Evolutionary conservation across 768 basidiomycete genomes (phyloP), one percentile per base, ranked within the genome.

Genomic region (Lenzites betulinus): DNA sequence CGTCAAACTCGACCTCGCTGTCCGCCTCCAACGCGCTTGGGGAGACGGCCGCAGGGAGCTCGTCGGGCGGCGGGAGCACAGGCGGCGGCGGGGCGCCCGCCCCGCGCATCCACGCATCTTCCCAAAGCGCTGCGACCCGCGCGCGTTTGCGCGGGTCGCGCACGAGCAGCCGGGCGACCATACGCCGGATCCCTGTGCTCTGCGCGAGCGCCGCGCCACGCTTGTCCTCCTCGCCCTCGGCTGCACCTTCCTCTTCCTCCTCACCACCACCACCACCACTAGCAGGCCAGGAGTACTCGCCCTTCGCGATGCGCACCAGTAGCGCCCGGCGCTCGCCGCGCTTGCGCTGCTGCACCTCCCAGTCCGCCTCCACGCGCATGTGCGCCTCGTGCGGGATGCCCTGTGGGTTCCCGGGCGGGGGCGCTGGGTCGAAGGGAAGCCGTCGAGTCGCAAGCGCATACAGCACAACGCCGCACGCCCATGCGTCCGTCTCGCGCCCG

Each of bases 381-480:
- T 60, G 23, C 30, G 80, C 59, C 54, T 58, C 64, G 55, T 61
- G 56, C 20, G 48, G 58, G 48, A 51, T 58, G 3, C 56, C 51
- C 35, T 16, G 22, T 16, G 44, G 2, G 35, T 22, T 46, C 30
- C 55, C n/a, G 12, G 60, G 35, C 26, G 53, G 54, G 0, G 66
- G 59, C 30, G 30, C 30, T 13, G 67, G 44, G 48, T 77, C 92
- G 75, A 96, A 96, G 4, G 92, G 93, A 54, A 95, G 71, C 36
- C 79, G 74, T 39, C 92, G 79, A 39, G 81, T 86, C 8, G 87
- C 81, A 51, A 95, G 78, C 36, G 89, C 90, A 72, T 85, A 96
- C 13, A 95, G 74, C 50, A 93, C 91, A n/a, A 94, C 88, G 1
- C 93, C 93, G 66, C 88, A 86, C 11, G 92, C 92, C 93, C 93